Base-by-base conservation (phyloP, 1,139 yeast species). In the Blastobotrys ciferrii region DNA sequence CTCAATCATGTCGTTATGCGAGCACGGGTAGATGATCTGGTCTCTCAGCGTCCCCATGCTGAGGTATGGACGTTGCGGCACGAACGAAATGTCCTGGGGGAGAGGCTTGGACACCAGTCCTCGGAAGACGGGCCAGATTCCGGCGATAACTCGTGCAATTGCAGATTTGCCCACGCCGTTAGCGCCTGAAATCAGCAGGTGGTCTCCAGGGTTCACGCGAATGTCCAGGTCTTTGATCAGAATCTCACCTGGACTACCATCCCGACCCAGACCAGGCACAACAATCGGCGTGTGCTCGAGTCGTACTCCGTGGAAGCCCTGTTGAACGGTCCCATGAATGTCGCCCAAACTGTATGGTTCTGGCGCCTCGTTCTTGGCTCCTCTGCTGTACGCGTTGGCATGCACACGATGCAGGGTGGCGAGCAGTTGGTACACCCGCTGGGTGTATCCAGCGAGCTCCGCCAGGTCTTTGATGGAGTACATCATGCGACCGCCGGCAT, bases 401-500 rank as follows among this genome's bases (percentile, higher is more conserved):
- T 89, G 95, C 5, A 85, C 94, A 58, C 85, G 79, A 67, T 91
- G 97, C 53, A 91, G 73, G 38, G 84, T 83, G 11, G 87, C 76
- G 54, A 91, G 72, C 49, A 91, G 72, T 28, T 80, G 79, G 68
- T 86, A 91, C 1, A 91, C 87, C 57, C 97, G 73, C 58, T 88
- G 92, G 1, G 97, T 88, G 64, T 87, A 86, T 9, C 97, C 97
- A 1, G 96, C 87, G 51, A 91, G 75, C 66, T 84, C 92, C 12
- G 95, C 86, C n/a, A 91, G 78, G 67, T 89, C 97, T 65, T 91
- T 89, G 58, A 89, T 86, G 1, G 97, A 88, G 66, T 88, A 88
- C 96, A 91, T 89, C 71, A 91, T 77, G 56, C 97, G 76, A n/a
- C 95, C 87, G 4, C 97, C 97, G 0, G 98, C 96, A 70, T 91